Conservation (phyloP, 1,139 yeast species). For the Pichia sp. region DNA sequence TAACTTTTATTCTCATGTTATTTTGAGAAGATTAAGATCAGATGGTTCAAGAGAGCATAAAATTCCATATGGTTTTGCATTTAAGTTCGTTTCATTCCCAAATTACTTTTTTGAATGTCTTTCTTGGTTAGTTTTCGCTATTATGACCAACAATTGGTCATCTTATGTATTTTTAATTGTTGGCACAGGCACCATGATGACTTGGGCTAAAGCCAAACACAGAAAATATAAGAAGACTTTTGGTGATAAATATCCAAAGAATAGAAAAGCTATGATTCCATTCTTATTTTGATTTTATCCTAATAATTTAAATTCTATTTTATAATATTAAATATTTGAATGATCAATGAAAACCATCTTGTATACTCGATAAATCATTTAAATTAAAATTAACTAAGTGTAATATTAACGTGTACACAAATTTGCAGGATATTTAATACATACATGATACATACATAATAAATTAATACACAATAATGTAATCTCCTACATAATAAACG, state of each 20-base stretch:
- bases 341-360: too few relatives aligned
- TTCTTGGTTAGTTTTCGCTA: conserved; percentile 64
- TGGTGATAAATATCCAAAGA: conserved; percentile 69
- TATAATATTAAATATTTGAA: too few relatives aligned
- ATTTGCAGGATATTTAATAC: too few relatives aligned
- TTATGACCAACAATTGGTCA: conserved; percentile 74
- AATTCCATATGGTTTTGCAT: conserved; percentile 44
- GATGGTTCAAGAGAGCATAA: conserved; percentile 43
- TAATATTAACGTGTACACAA: too few relatives aligned
- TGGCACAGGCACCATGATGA: conserved; percentile 71
- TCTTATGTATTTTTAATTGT: conserved; percentile 64
- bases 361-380: too few relatives aligned
- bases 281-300: conserved; percentile 39
- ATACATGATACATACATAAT: too few relatives aligned
- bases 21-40: conserved; percentile 50
- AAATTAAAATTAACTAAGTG: too few relatives aligned
- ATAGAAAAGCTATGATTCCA: conserved; percentile 64
- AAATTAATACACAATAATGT: too few relatives aligned
- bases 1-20: conserved; percentile 64
- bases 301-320: too few relatives aligned
- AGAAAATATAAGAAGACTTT: conserved; percentile 60
- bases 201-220: conserved; percentile 76
- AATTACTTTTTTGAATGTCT: conserved; percentile 85
- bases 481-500: too few relatives aligned
- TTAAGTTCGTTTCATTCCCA: conserved; percentile 43